A percentile compares a stretch with the other conserved stretches of the same genome.
Evolutionary conservation across 2,329 filamentous ascomycete species (phyloP).

Genomic region (Apiospora sp.): DNA sequence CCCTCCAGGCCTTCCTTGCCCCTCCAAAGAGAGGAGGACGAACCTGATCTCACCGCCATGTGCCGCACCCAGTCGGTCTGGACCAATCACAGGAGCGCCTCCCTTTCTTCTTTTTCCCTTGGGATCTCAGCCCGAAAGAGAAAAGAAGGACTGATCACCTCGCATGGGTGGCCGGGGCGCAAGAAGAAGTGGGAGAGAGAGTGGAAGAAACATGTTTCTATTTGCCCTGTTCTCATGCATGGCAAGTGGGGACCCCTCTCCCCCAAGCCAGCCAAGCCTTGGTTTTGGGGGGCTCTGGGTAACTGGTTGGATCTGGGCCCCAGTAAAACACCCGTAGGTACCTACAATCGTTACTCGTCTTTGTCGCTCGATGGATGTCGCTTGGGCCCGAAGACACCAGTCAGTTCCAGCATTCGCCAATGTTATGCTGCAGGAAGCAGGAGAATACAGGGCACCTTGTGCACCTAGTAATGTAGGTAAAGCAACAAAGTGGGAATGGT

Average conservation of each 20-base stretch:
- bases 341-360: not conserved
- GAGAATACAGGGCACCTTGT: not conserved
- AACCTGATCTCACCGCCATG: constrained; percentile 16
- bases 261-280: not conserved
- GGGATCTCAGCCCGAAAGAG: constrained; percentile 5
- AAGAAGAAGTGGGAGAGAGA: not conserved
- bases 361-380: not conserved
- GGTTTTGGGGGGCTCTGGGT: not conserved
- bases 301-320: not conserved
- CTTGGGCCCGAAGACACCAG: not conserved
- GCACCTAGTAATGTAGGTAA: not conserved
- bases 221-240: constrained; percentile 19
- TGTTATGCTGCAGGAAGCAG: constrained; percentile 1
- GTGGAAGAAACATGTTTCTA: constrained; percentile 21
- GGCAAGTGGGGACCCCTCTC: constrained; percentile 2
- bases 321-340: not conserved
- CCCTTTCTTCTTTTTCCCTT: not conserved
- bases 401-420: constrained; percentile 1
- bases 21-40: not conserved
- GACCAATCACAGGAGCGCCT: not conserved
- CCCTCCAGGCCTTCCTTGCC: not conserved
- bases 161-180: constrained; percentile 7
- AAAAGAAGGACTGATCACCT: not conserved
- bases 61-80: not conserved
- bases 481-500: not conserved